Conservation (phyloP, 139 green algal genomes). For the Chlamydomonas incerta region DNA sequence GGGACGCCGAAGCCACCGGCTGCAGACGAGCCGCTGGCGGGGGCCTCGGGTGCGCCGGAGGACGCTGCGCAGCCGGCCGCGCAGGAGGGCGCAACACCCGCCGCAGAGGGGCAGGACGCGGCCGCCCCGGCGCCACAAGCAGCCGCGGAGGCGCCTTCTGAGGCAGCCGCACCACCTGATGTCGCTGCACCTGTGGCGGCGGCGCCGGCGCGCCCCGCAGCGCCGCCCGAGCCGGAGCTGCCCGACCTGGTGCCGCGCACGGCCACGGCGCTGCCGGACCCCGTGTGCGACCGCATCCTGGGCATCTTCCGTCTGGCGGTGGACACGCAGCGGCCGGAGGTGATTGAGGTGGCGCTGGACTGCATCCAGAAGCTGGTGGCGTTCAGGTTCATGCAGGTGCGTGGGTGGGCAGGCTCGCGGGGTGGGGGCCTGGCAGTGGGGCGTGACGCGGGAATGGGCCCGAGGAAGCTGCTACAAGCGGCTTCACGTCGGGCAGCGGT, state of each 20-base stretch:
- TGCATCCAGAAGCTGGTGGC: conserved; percentile 93
- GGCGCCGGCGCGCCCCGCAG: not conserved
- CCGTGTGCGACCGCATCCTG: conserved; percentile 32
- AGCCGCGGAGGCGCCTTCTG: not conserved
- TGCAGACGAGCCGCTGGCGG: no score
- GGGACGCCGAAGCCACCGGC: not conserved
- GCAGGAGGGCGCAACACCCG: not conserved
- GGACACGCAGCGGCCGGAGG: conserved; percentile 72
- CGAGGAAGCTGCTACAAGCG: no score
- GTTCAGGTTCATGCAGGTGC: conserved; percentile 65
- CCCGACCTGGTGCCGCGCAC: conserved; percentile 54
- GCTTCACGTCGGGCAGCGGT: no score
- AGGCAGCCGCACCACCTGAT: no score
- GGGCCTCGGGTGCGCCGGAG: no score
- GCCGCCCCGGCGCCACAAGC: no score
- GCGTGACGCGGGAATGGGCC: no score
- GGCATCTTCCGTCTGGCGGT: conserved; percentile 68
- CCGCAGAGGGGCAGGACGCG: not conserved
- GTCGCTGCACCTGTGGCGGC: not conserved
- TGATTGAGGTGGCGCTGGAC: conserved; percentile 90
- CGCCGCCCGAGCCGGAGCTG: not conserved
- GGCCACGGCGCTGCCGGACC: conserved; percentile 44
- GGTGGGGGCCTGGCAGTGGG: no score
- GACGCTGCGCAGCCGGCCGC: no score
- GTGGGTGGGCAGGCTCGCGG: not conserved